Evolutionary conservation across 352 stramenopile genomes (phyloP).

Genomic region (Plasmopara viticola): DNA sequence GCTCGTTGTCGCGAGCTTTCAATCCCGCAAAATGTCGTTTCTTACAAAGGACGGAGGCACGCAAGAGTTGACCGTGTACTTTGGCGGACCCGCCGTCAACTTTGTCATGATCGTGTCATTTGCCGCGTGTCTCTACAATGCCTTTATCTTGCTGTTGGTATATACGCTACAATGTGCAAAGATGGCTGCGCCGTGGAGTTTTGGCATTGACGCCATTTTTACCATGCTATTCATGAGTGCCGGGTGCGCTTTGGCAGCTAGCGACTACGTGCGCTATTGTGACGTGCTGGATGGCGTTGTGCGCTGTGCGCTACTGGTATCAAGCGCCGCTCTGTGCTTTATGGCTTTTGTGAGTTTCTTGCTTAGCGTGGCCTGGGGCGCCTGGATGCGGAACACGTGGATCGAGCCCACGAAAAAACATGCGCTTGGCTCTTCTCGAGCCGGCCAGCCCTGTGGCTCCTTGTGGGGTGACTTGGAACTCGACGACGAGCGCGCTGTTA

Average conservation of each 20-base stretch:
- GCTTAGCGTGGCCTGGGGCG: conserved; percentile 50
- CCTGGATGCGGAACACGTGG: conserved; percentile 39
- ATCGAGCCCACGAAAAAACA: conserved; percentile 20
- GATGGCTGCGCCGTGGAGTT: conserved; percentile 38
- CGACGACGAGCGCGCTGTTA: conserved; percentile 20
- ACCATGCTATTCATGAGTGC: conserved; percentile 65
- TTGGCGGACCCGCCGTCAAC: conserved; percentile 48
- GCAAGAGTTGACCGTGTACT: conserved; percentile 44
- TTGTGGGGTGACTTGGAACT: conserved; percentile 18
- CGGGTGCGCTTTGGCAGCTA: conserved; percentile 48
- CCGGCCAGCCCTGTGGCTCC: conserved; percentile 3
- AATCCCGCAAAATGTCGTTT: conserved; percentile 24
- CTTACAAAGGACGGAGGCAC: conserved; percentile 3
- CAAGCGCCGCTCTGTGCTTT: conserved; percentile 46
- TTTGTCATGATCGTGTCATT: conserved; percentile 64
- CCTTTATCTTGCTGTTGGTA: conserved; percentile 45
- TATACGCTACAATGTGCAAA: conserved; percentile 23
- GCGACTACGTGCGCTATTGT: conserved; percentile 68
- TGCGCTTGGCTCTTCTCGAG: conserved; percentile 6
- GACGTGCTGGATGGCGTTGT: conserved; percentile 32
- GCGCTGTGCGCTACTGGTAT: conserved; percentile 41
- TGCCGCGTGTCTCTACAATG: conserved; percentile 41
- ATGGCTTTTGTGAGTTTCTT: conserved; percentile 57
- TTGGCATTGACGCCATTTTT: conserved; percentile 53
- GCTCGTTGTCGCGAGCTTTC: conserved; percentile 46